Evolutionary conservation across 2,329 filamentous ascomycete species (phyloP), one percentile per base, ranked within the genome.

Genomic region (Emergomyces pasteurianus): DNA sequence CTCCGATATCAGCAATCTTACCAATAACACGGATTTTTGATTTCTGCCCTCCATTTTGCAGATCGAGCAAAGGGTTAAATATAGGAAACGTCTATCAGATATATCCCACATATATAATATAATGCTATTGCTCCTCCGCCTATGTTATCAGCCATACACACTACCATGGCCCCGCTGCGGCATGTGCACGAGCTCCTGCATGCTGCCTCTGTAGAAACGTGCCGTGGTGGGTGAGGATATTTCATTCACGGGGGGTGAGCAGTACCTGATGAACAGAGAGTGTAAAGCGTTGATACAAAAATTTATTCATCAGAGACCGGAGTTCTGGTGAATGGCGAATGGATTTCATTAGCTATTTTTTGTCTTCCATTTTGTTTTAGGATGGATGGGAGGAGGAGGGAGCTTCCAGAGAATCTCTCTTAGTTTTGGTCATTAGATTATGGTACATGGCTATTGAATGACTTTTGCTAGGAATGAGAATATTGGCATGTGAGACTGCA

Each of bases 151-250:
- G n/a, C n/a, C n/a, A n/a, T n/a, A n/a, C n/a, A 89, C 74, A 92
- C 88, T 2, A 90, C 88, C 0, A 77, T 92, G 7, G 89, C 86
- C 2, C 88, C 88, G n/a, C 0, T 92, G 88, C 72, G 86, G 89
- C 69, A 91, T 91, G 88, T 92, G 86, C 73, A 90, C 88, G 3
- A 88, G 88, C 9, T 87, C 88, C 2, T 90, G 87, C 68, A 77
- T 92, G 62, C 79, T 91, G 62, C 92, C 90, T 78, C 87, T 87
- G 68, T 81, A 92, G 61, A 79, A 81, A 54, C 81, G 88, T 26
- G 87, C 91, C 2, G 87, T 92, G 36, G 83, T 92, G 66, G 88
- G 86, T 55, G 88, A 92, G 77, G 90, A 91, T 74, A 83, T 83
- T 69, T 90, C 82, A 23, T 91, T 89, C 66, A 70, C 89, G 12